These are phyloP conservation scores for Ceriops decandra DNA, from an alignment of 345 rosid species.

Conservation along the genomic window DNA sequence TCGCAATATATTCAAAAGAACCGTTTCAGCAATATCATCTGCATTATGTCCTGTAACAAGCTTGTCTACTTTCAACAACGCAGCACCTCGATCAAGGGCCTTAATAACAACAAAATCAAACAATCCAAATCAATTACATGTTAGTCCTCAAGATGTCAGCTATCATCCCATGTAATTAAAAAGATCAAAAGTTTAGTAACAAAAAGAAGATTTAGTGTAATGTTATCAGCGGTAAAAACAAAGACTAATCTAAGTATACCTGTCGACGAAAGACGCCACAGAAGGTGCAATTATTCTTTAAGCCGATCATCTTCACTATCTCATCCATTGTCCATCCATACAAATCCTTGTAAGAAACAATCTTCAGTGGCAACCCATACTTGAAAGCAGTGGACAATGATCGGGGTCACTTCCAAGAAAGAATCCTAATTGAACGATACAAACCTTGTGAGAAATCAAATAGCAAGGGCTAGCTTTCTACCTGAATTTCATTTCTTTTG, in stretches of 20 bases:
- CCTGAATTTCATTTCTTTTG: slow-evolving; percentile 88
- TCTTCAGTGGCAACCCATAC: slow-evolving; percentile 87
- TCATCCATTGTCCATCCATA: slow-evolving; percentile 99
- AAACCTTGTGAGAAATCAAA: not conserved
- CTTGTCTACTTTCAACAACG: slow-evolving; percentile 82
- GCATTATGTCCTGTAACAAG: slow-evolving; percentile 91
- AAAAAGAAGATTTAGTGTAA: too few species aligned
- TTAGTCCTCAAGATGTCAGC: too few species aligned
- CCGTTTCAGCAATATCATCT: slow-evolving; percentile 96
- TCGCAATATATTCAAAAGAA: slow-evolving; percentile 77
- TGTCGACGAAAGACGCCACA: slow-evolving; percentile 96
- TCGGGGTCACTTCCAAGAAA: not conserved
- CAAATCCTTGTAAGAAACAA: slow-evolving; percentile 90
- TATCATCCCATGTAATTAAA: too few species aligned
- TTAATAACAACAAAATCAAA: slow-evolving; percentile 19
- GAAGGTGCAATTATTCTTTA: slow-evolving; percentile 93
- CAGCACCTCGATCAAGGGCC: slow-evolving; percentile 98
- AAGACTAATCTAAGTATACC: slow-evolving; percentile 26
- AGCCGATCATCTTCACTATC: slow-evolving; percentile 87
- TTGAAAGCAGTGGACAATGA: slow-evolving; percentile 18
- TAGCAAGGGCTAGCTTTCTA: slow-evolving; percentile 5
- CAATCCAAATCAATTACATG: slow-evolving; percentile 6
- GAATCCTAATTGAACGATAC: not conserved
- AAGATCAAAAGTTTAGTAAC: too few species aligned
- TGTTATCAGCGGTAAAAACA: not conserved